Conservation (phyloP, 2,329 filamentous ascomycete species). For the Blastomyces parvus region DNA sequence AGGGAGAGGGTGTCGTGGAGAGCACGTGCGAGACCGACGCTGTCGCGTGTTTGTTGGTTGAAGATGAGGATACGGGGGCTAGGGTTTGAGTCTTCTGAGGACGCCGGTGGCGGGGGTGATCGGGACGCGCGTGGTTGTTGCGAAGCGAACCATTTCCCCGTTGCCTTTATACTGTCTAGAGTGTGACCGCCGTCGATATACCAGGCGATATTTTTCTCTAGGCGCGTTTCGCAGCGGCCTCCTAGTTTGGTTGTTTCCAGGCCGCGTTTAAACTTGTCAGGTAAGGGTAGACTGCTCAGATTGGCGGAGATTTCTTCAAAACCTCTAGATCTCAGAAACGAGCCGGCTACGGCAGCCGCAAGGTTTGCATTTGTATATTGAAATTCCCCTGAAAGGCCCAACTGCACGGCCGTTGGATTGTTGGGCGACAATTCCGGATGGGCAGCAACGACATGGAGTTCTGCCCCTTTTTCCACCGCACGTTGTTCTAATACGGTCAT, state of each 20-base stretch:
- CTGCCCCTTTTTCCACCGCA: conserved; percentile 42
- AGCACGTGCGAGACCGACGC: conserved; percentile 52
- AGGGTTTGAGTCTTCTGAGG: conserved; percentile 18
- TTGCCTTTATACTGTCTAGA: conserved; percentile 66
- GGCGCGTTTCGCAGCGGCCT: conserved; percentile 66
- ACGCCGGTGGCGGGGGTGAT: neutral
- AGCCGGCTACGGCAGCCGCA: conserved; percentile 43
- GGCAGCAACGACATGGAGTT: conserved; percentile 40
- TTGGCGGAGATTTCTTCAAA: conserved; percentile 29
- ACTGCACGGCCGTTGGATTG: conserved; percentile 37
- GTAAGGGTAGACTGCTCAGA: conserved; percentile 39
- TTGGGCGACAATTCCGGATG: conserved; percentile 39
- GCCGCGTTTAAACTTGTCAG: conserved; percentile 54
- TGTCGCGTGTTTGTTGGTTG: conserved; percentile 84
- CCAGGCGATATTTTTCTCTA: conserved; percentile 55
- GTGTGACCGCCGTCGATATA: conserved; percentile 85
- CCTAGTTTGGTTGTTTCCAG: conserved; percentile 59
- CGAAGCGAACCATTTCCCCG: conserved; percentile 64
- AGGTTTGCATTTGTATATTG: conserved; percentile 55
- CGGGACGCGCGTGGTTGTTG: conserved; percentile 18
- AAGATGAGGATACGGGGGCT: conserved; percentile 62
- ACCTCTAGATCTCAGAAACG: conserved; percentile 32
- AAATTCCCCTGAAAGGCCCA: conserved; percentile 53
- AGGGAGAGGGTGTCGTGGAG: conserved; percentile 51
- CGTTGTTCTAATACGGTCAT: conserved; percentile 48